These are phyloP conservation scores for Zygosaccharomyces rouxii DNA, from an alignment of 805 yeast genomes.

Conservation along the genomic window DNA sequence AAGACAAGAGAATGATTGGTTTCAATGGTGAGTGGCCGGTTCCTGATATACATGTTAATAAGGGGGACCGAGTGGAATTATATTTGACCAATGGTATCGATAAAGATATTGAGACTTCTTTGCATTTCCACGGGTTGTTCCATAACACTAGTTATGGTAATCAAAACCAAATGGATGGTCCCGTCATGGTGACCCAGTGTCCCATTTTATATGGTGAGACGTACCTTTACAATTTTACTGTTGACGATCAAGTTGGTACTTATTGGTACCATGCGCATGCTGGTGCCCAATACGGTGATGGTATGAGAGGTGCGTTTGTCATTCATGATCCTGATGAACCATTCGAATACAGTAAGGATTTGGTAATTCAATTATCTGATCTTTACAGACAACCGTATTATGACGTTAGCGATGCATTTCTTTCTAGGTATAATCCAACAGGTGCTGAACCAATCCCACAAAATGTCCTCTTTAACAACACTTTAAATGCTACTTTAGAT, in stretches of 20 bases:
- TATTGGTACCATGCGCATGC: conserved; percentile 82
- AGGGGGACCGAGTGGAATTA: conserved; percentile 58
- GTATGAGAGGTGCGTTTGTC: conserved; percentile 63
- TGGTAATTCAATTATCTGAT: conserved; percentile 53
- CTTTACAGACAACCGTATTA: conserved; percentile 56
- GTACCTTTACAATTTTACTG: conserved; percentile 64
- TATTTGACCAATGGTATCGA: conserved; percentile 59
- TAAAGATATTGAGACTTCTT: conserved; percentile 46
- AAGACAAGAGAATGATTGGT: conserved; percentile 55
- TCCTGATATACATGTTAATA: conserved; percentile 60
- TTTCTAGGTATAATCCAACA: conserved; percentile 69
- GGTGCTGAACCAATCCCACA: conserved; percentile 84
- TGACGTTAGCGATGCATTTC: conserved; percentile 44
- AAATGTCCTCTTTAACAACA: conserved; percentile 59
- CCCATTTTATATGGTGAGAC: conserved; percentile 70
- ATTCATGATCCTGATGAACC: conserved; percentile 56
- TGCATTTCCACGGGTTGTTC: conserved; percentile 78
- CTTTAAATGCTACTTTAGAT: conserved; percentile 50
- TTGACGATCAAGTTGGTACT: conserved; percentile 65
- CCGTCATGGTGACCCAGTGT: conserved; percentile 74
- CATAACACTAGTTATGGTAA: conserved; percentile 51
- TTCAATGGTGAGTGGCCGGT: conserved; percentile 71
- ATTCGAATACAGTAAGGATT: conserved; percentile 60
- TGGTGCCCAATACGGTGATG: conserved; percentile 76
- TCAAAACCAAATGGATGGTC: conserved; percentile 64